A percentile compares a stretch with the other conserved stretches of the same genome.
Conservation (phyloP, 371 early-diverging fungal genomes). For the Mortierella sp. region DNA sequence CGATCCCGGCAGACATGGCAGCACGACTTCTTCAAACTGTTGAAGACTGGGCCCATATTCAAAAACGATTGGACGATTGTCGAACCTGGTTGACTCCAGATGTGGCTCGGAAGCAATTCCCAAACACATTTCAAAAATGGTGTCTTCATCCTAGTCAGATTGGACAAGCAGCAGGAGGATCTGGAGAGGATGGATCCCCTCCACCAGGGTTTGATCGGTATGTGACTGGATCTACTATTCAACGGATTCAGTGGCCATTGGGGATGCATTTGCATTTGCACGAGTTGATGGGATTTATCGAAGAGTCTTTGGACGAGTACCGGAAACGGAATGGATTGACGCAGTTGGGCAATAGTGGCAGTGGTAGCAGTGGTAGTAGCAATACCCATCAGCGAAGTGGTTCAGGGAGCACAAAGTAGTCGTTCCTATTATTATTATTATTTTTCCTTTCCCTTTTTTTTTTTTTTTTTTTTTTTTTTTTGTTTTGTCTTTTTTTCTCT, state of each 20-base stretch:
- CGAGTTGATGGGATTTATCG: conserved; percentile 37
- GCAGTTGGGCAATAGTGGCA: not conserved
- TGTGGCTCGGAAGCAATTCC: conserved; percentile 34
- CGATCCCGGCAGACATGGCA: conserved; percentile 26
- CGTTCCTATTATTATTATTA: not conserved
- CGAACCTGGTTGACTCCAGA: conserved; percentile 33
- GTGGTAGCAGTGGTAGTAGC: not conserved
- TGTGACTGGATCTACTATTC: conserved; percentile 23
- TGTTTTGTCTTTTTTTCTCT: conserved; percentile 1
- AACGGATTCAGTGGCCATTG: conserved; percentile 42
- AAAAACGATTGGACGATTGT: conserved; percentile 43
- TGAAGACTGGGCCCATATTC: conserved; percentile 46
- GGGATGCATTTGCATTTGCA: conserved; percentile 38
- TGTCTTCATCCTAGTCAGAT: conserved; percentile 44
- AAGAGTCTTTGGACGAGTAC: conserved; percentile 31
- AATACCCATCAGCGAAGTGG: too few species aligned
- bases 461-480: not conserved
- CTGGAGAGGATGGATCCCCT: too few species aligned
- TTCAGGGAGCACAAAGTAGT: not conserved
- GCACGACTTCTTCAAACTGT: conserved; percentile 35
- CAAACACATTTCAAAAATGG: conserved; percentile 38
- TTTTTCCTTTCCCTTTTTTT: not conserved
- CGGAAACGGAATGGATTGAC: conserved; percentile 26
- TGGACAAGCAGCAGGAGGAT: conserved; percentile 13
- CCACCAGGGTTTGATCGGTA: conserved; percentile 11